Evolutionary conservation across 148 eudicot genomes (phyloP).

Genomic region (Silene latifolia): DNA sequence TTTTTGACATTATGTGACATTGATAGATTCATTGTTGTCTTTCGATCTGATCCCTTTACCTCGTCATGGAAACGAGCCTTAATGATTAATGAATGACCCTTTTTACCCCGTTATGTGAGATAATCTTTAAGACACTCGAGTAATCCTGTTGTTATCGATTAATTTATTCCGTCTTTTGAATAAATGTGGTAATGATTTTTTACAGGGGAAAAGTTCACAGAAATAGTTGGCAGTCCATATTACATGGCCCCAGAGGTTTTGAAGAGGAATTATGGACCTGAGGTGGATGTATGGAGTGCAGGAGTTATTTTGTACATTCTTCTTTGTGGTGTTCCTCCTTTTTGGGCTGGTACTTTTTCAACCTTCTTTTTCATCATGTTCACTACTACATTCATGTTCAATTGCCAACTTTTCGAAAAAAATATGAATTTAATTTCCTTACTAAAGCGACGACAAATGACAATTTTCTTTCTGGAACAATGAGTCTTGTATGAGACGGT

Average conservation of each 20-base stretch:
- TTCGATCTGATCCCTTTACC: not conserved
- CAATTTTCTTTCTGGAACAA: no score
- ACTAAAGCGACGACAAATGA: no score
- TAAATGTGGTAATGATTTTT: not conserved
- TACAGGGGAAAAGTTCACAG: constrained; percentile 74
- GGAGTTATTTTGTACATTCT: constrained; percentile 85
- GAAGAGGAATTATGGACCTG: constrained; percentile 82
- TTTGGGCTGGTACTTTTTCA: constrained; percentile 72
- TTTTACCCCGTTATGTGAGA: no score
- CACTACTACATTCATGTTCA: not conserved
- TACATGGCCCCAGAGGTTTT: constrained; percentile 96
- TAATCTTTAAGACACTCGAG: no score
- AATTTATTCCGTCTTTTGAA: no score
- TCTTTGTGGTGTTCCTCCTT: constrained; percentile 89
- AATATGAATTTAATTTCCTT: no score
- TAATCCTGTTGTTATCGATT: no score
- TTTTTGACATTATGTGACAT: no score
- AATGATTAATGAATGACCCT: no score
- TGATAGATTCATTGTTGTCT: not conserved
- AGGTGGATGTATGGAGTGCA: constrained; percentile 91
- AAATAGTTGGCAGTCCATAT: constrained; percentile 90
- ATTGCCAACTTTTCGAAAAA: not conserved
- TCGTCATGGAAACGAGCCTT: no score
- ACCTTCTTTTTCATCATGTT: constrained; percentile 9
- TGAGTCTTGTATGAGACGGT: no score